Base-by-base conservation (phyloP, 306 rosid species). In the Carpinus fangiana region DNA sequence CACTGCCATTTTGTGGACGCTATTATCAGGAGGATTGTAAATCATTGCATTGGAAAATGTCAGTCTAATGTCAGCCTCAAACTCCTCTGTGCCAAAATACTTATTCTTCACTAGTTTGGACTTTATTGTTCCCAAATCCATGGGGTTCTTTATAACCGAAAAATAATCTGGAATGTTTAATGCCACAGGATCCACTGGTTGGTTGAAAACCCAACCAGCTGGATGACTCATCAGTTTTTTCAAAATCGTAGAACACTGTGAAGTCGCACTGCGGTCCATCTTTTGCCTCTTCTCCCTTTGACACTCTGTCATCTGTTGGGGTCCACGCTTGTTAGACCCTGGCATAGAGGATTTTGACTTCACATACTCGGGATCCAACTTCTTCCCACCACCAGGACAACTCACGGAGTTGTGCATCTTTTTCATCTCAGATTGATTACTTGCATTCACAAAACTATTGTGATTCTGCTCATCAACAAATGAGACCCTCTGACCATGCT, bases 121-220 rank as follows among this genome's bases (percentile, higher is more conserved):
- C 75, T 87, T 95, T 56, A 95, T 78, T 0, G 99, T 95, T 74
- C 99, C 96, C 77, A 95, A 86, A 89, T 95, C 99, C 99, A 93
- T 95, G 66, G 98, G 98, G 26, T 82, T 46, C 20, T 96, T 72
- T 71, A 95, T 93, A 70, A 93, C 64, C 0, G 84, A 46, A 75
- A 90, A 89, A 76, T 95, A 95, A 83, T 95, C 99, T 2, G 98
- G 99, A 78, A 95, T 91, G n/a, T 82, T 82, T 61, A 93, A 78
- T 8, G 82, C 89, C 53, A 90, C 89, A 60, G 99, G 98, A 75
- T 95, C 98, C 79, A 95, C 99, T 0, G 98, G 97, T 47, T 79
- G 48, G 7, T 65, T 84, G 79, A 95, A 95, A 76, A 85, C 86
- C 98, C 99, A 95, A 73, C 93, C 65, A 66, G 78, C 83, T 3